These are phyloP conservation scores for Berberis vulgaris DNA, from an alignment of 164 flowering plant genomes.

Conservation along the genomic window DNA sequence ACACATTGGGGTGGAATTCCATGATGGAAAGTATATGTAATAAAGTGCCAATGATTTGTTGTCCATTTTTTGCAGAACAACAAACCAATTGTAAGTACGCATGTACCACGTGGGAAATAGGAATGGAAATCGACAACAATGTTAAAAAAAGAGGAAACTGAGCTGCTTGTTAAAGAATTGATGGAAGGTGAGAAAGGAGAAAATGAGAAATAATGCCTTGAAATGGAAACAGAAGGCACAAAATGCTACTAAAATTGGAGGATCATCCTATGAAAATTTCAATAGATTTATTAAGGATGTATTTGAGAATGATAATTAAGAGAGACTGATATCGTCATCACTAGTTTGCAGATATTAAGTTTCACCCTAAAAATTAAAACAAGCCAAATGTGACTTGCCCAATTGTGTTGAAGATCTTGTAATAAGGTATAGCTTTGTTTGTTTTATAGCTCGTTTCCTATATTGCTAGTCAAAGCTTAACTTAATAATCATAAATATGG, in stretches of 20 bases:
- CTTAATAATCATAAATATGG: too few species aligned
- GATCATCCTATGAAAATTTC: not conserved
- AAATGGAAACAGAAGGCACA: conserved; percentile 4
- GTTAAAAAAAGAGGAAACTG: conserved; percentile 1
- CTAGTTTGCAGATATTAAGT: too few species aligned
- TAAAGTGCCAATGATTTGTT: conserved; percentile 4
- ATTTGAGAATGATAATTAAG: not conserved
- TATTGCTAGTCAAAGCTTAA: too few species aligned
- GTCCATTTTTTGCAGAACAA: conserved; percentile 8
- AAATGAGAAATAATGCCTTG: conserved; percentile 1
- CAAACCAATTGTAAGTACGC: conserved; percentile 1
- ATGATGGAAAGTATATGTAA: conserved; percentile 1
- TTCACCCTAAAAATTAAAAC: too few species aligned
- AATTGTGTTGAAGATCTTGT: too few species aligned
- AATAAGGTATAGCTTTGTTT: too few species aligned
- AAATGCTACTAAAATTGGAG: not conserved
- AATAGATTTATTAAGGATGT: not conserved
- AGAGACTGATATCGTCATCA: too few species aligned
- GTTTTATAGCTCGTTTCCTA: too few species aligned
- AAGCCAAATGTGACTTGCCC: too few species aligned
- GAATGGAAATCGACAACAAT: conserved; percentile 4
- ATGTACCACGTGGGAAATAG: conserved; percentile 4
- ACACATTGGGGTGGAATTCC: conserved; percentile 6
- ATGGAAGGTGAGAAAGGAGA: conserved; percentile 5
- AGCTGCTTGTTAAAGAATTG: conserved; percentile 3